These are phyloP conservation scores for Penicillium thymicola DNA, from an alignment of 2,329 filamentous ascomycete genomes.

Conservation along the genomic window DNA sequence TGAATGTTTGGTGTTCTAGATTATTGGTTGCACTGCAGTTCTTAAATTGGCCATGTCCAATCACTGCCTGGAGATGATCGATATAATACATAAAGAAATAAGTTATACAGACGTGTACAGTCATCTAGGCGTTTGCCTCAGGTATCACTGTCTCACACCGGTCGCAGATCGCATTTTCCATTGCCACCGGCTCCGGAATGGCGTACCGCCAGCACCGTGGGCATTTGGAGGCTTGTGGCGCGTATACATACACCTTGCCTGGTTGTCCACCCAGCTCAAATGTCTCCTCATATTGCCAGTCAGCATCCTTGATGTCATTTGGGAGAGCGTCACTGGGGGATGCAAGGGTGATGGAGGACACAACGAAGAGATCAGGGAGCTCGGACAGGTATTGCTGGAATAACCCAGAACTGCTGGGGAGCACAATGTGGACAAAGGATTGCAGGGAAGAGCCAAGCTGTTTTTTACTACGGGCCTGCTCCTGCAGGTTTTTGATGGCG, in stretches of 20 bases:
- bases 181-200: slow-evolving; percentile 47
- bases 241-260: slow-evolving; percentile 42
- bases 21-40: slow-evolving; percentile 2
- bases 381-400: slow-evolving; percentile 43
- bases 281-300: slow-evolving; percentile 45
- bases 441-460: slow-evolving; percentile 77
- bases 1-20: neutral
- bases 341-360: slow-evolving; percentile 60
- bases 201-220: slow-evolving; percentile 85
- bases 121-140: slow-evolving; percentile 11
- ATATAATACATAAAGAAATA: neutral
- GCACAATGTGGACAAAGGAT: slow-evolving; percentile 58
- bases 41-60: neutral
- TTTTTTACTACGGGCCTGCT: slow-evolving; percentile 68
- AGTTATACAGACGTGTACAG: slow-evolving; percentile 8
- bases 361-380: slow-evolving; percentile 64
- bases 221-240: slow-evolving; percentile 66
- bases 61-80: neutral
- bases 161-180: slow-evolving; percentile 64
- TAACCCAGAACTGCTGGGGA: slow-evolving; percentile 23
- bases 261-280: slow-evolving; percentile 38
- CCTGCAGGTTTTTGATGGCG: slow-evolving; percentile 72
- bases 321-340: slow-evolving; percentile 29
- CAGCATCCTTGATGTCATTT: slow-evolving; percentile 27
- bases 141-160: slow-evolving; percentile 68